These are phyloP conservation scores for Fusarium multiceps DNA, from an alignment of 2,329 filamentous ascomycete species.

Conservation along the genomic window DNA sequence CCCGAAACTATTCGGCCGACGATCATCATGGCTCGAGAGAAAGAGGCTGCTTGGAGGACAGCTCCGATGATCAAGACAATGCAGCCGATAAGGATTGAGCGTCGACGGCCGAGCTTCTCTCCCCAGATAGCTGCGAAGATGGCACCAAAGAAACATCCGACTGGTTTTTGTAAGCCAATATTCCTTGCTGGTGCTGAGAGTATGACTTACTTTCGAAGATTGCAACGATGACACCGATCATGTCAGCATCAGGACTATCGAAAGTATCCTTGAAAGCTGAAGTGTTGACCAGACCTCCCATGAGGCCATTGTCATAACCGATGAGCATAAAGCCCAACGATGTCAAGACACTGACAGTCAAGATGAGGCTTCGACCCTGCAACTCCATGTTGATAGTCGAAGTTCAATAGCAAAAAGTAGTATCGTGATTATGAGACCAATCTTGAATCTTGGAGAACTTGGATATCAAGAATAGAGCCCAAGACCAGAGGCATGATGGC, in stretches of 20 bases:
- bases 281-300: constrained; percentile 56
- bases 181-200: not conserved
- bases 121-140: constrained; percentile 53
- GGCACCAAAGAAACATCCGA: constrained; percentile 48
- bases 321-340: constrained; percentile 62
- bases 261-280: constrained; percentile 56
- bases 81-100: constrained; percentile 56
- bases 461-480: not conserved
- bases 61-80: constrained; percentile 59
- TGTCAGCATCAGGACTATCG: constrained; percentile 51
- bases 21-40: constrained; percentile 57
- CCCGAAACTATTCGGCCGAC: constrained; percentile 61
- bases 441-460: not conserved
- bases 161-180: constrained; percentile 12
- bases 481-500: not conserved
- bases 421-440: not conserved
- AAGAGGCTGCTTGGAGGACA: constrained; percentile 57
- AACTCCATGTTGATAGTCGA: constrained; percentile 20
- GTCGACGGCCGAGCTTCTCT: constrained; percentile 57
- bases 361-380: constrained; percentile 53
- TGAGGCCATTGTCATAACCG: constrained; percentile 59
- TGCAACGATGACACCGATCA: constrained; percentile 60
- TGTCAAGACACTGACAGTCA: constrained; percentile 57
- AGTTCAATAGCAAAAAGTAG: not conserved
- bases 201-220: constrained; percentile 53